These are phyloP conservation scores for Metarhizium rileyi DNA, from an alignment of 2,329 filamentous ascomycete species.

Conservation along the genomic window DNA sequence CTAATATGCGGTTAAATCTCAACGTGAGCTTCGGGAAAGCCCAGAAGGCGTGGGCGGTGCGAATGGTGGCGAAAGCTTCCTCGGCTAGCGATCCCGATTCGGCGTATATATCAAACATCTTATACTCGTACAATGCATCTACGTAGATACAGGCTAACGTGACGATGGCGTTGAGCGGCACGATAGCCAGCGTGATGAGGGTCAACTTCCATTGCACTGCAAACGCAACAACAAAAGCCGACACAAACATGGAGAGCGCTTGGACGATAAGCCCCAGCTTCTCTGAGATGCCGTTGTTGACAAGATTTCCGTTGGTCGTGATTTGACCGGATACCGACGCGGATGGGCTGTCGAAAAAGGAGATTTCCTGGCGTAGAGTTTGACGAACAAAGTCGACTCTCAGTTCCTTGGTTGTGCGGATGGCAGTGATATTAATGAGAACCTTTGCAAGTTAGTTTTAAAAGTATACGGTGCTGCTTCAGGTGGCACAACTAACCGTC, in stretches of 20 bases:
- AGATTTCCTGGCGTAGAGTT: conserved; percentile 40
- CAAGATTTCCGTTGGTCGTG: conserved; percentile 36
- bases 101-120: conserved; percentile 33
- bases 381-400: conserved; percentile 29
- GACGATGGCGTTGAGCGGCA: conserved; percentile 33
- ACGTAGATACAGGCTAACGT: conserved; percentile 27
- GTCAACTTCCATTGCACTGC: conserved; percentile 32
- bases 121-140: conserved; percentile 32
- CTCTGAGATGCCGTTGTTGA: conserved; percentile 35
- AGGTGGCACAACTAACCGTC: conserved; percentile 27
- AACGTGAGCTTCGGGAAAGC: conserved; percentile 32
- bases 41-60: conserved; percentile 42
- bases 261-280: conserved; percentile 34
- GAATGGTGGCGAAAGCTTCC: conserved; percentile 37
- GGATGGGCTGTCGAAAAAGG: conserved; percentile 40
- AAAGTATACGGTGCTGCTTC: neutral
- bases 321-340: conserved; percentile 36
- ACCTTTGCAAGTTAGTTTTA: conserved; percentile 15
- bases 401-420: conserved; percentile 25
- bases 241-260: conserved; percentile 28
- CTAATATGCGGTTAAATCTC: conserved; percentile 32
- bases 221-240: conserved; percentile 31
- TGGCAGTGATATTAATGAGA: conserved; percentile 27
- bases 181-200: conserved; percentile 33
- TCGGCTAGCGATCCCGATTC: conserved; percentile 36